Percentiles rank a stretch among this genome's conserved stretches.
Evolutionary conservation across 768 basidiomycete genomes (phyloP).

Genomic region (Boletus reticulatus): DNA sequence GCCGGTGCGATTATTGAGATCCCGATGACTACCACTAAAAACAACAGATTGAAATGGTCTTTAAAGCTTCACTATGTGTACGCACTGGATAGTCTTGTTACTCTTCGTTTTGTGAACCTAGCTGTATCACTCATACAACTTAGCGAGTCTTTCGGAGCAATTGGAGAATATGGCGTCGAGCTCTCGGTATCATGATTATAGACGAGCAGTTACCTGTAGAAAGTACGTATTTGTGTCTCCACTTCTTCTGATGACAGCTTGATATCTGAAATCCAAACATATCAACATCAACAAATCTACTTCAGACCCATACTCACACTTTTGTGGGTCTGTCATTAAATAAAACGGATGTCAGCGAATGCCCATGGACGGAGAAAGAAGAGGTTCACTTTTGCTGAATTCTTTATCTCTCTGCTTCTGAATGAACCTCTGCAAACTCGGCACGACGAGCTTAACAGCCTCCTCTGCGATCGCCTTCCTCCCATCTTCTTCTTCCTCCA

Average conservation of each 20-base stretch:
- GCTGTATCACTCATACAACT: too few relatives aligned
- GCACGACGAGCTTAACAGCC: slow-evolving; percentile 72
- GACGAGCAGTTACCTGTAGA: slow-evolving; percentile 41
- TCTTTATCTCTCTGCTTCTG: slow-evolving; percentile 78
- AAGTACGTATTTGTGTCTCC: slow-evolving; percentile 62
- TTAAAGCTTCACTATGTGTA: too few relatives aligned
- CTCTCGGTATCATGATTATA: too few relatives aligned
- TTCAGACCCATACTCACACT: slow-evolving; percentile 38
- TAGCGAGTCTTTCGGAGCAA: too few relatives aligned
- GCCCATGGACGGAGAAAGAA: too few relatives aligned
- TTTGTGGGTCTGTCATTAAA: slow-evolving; percentile 43
- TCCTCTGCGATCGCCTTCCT: slow-evolving; percentile 66
- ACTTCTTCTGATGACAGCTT: slow-evolving; percentile 75
- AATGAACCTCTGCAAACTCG: slow-evolving; percentile 69
- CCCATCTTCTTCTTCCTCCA: slow-evolving; percentile 68
- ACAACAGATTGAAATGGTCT: too few relatives aligned
- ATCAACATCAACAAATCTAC: slow-evolving; percentile 8
- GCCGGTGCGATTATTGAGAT: background rate
- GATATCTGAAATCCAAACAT: slow-evolving; percentile 54
- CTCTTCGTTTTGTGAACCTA: too few relatives aligned
- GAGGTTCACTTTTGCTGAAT: slow-evolving; percentile 73
- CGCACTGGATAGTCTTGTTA: too few relatives aligned
- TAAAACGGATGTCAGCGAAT: background rate
- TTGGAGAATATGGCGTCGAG: too few relatives aligned
- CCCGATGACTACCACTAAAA: too few relatives aligned